Base-by-base conservation (phyloP, 2,329 filamentous ascomycete species). In the Sporothrix euskadiensis region DNA sequence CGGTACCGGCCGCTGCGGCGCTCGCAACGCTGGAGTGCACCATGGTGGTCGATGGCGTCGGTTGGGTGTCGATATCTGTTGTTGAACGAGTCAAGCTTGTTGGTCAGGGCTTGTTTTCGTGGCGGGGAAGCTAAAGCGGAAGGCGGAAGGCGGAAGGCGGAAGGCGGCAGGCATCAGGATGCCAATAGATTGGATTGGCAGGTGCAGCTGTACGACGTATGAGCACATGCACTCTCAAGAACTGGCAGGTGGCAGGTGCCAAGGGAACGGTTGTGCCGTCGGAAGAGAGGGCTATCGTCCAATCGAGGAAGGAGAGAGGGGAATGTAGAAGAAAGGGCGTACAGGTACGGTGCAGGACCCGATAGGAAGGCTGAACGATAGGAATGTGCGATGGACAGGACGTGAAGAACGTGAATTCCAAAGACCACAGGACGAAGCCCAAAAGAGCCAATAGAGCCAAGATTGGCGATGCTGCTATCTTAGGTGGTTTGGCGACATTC, bases 1-100 rank as follows among this genome's bases (percentile, higher is more conserved):
- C 47, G 14, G 75, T 19, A 12, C 74, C 72, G 14, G 75, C 73
- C 6, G 73, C 75, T 0, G 74, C 75, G 16, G 77, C 75, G 72
- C 70, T 65, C 71, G 72, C 73, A 16, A 75, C 61, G 54, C 65
- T 74, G 19, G 75, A 32, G 54, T 74, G 77, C n/a, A 76, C 77
- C 77, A 78, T 78, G 65, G 54, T 30, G 19, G 30, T 9, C 14
- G 54, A 16, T n/a, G 16, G 22, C n/a, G 39, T 65, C 61, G 61
- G 10, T 61, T n/a, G 39, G n/a, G 32, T 16, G 41, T 30, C 41
- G 41, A 30, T 47, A 2, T 63, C 19, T 32, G 32, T 63, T n/a
- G 61, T 26, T 47, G 10, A 22, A 47, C 2, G 19, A 47, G 61
- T 47, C n/a, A 26, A 47, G 39, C 22, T 47, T 3, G 61, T 14